Percentiles rank a stretch among this genome's conserved stretches.
Evolutionary conservation across 1,284 basidiomycete species (phyloP).

Genomic region (Xerocomus nothofagi): DNA sequence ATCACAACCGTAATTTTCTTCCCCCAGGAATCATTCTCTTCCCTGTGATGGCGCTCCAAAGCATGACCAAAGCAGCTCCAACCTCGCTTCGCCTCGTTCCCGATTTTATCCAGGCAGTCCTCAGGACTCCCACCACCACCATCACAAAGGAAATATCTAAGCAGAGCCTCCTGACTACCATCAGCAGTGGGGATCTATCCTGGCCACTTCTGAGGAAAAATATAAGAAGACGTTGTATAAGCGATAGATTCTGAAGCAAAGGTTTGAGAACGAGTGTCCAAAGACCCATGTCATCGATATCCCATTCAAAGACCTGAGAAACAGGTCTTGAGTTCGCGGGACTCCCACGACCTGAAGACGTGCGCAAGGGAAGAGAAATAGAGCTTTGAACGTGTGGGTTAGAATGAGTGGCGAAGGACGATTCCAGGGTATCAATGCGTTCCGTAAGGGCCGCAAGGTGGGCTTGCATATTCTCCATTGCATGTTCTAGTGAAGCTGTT

Average conservation of each 20-base stretch:
- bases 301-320: slow-evolving; percentile 48
- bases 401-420: slow-evolving; percentile 40
- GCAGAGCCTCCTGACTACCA: slow-evolving; percentile 68
- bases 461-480: slow-evolving; percentile 82
- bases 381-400: slow-evolving; percentile 39
- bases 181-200: slow-evolving; percentile 58
- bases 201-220: slow-evolving; percentile 58
- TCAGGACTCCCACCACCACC: slow-evolving; percentile 53
- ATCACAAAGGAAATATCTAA: slow-evolving; percentile 74
- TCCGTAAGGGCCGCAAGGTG: slow-evolving; percentile 89
- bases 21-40: slow-evolving; percentile 53
- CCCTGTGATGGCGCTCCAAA: slow-evolving; percentile 75
- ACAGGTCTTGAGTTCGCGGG: slow-evolving; percentile 36
- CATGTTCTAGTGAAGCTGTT: slow-evolving; percentile 56
- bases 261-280: slow-evolving; percentile 75
- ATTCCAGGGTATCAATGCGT: slow-evolving; percentile 77
- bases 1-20: slow-evolving; percentile 30
- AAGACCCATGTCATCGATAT: slow-evolving; percentile 73
- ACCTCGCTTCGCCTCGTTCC: slow-evolving; percentile 69
- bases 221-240: slow-evolving; percentile 46
- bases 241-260: slow-evolving; percentile 47
- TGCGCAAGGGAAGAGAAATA: slow-evolving; percentile 38
- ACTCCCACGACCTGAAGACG: slow-evolving; percentile 41
- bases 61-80: slow-evolving; percentile 54
- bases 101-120: slow-evolving; percentile 64